Evolutionary conservation across 1,284 basidiomycete species (phyloP).

Genomic region (Volvariella volvacea): DNA sequence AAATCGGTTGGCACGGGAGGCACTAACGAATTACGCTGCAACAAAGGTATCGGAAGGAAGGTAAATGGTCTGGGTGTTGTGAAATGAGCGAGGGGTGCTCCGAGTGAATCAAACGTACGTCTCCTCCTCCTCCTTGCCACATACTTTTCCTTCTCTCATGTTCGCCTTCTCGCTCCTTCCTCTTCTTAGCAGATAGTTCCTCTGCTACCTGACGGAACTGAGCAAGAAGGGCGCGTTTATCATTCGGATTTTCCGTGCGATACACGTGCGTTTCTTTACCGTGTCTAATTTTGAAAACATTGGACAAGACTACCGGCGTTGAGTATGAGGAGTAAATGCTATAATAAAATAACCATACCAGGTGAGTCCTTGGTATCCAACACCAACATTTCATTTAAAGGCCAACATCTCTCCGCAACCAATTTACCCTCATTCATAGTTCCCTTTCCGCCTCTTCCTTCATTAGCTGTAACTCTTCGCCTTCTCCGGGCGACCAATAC

Average conservation of each 20-base stretch:
- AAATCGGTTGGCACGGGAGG: conserved; percentile 56
- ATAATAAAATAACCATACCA: conserved; percentile 39
- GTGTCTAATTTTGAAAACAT: conserved; percentile 93
- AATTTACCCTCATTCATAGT: conserved; percentile 57
- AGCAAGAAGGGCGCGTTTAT: conserved; percentile 82
- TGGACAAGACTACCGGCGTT: conserved; percentile 66
- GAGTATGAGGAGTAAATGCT: conserved; percentile 3
- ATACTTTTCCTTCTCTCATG: conserved; percentile 81
- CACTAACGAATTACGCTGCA: conserved; percentile 17
- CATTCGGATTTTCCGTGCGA: conserved; percentile 72
- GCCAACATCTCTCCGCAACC: conserved; percentile 91
- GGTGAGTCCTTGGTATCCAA: conserved; percentile 94
- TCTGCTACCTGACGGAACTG: conserved; percentile 92
- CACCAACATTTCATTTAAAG: conserved; percentile 87
- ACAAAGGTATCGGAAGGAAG: too few species aligned
- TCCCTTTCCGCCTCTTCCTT: conserved; percentile 20
- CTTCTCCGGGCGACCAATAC: conserved; percentile 78
- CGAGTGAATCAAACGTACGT: conserved; percentile 33
- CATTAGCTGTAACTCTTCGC: conserved; percentile 39
- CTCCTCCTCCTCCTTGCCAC: conserved; percentile 50
- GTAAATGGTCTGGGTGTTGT: not conserved
- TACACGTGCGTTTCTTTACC: conserved; percentile 94
- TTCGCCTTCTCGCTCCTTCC: conserved; percentile 89
- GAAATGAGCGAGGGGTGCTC: not conserved
- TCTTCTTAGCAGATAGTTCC: conserved; percentile 79